Evolutionary conservation across 768 basidiomycete genomes (phyloP).

Genomic region (Panus rudis): DNA sequence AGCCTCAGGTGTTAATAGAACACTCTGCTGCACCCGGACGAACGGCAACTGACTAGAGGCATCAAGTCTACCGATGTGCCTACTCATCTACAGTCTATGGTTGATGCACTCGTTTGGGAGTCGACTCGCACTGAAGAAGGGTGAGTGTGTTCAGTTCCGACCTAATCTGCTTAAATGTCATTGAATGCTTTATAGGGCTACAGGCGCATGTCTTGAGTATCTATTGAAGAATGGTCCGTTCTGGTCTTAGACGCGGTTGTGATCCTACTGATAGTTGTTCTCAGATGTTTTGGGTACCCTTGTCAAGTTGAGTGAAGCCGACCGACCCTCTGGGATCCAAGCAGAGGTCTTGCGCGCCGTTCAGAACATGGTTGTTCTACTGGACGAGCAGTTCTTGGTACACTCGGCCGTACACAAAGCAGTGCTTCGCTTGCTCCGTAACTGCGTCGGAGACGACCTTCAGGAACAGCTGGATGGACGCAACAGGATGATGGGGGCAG

Average conservation of each 20-base stretch:
- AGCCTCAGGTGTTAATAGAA: slow-evolving; percentile 36
- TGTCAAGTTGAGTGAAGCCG: slow-evolving; percentile 77
- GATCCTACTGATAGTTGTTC: slow-evolving; percentile 3
- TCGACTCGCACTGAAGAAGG: slow-evolving; percentile 80
- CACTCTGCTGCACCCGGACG: slow-evolving; percentile 82
- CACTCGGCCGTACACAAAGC: slow-evolving; percentile 88
- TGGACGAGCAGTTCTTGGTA: slow-evolving; percentile 91
- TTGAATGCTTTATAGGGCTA: slow-evolving; percentile 43
- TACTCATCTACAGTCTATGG: slow-evolving; percentile 65
- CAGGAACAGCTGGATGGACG: slow-evolving; percentile 82
- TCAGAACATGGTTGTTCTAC: slow-evolving; percentile 83
- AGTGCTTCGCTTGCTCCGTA: slow-evolving; percentile 74
- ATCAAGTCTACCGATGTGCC: slow-evolving; percentile 82
- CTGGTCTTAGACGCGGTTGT: neutral
- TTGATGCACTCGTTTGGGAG: slow-evolving; percentile 82
- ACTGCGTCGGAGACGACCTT: slow-evolving; percentile 87
- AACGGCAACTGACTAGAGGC: slow-evolving; percentile 77
- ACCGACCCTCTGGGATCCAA: slow-evolving; percentile 86
- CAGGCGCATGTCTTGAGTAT: slow-evolving; percentile 88
- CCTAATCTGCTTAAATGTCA: slow-evolving; percentile 4
- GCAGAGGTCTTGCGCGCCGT: slow-evolving; percentile 82
- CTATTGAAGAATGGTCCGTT: slow-evolving; percentile 76
- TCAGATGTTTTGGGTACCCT: slow-evolving; percentile 79
- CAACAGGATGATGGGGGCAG: slow-evolving; percentile 76
- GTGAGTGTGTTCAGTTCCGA: slow-evolving; percentile 39